Base-by-base conservation (phyloP, 1,139 yeast species). In the Yamadazyma taylorii region DNA sequence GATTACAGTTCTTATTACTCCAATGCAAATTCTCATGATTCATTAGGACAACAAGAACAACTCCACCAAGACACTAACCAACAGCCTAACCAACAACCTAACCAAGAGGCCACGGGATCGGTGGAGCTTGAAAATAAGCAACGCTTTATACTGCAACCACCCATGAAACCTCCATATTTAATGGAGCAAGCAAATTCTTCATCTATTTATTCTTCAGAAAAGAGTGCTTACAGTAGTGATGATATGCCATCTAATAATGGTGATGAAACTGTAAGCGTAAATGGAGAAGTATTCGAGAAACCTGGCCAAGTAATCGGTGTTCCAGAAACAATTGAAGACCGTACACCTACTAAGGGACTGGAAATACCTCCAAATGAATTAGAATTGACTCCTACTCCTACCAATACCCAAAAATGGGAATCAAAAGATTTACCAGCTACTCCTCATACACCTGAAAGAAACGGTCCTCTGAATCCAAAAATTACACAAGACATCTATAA, bases 361-460 rank as follows among this genome's bases (percentile, higher is more conserved):
- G 28, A 25, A 11, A 25, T 25, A 12, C 28, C 28, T 15, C 9
- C 30, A 4, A 19, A 27, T 11, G 30, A 27, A n/a, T 27, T 16
- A 9, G 12, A 9, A 4, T 15, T 10, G 11, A 7, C 30, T 27
- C 30, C 30, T 11, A 27, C 30, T 12, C 30, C 30, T 12, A 16
- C 17, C 10, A 16, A 12, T 4, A 7, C 7, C 16, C 19, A n/a
- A 12, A 12, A 15, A 5, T 12, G 5, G 17, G 8, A 25, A n/a
- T 15, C 30, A 6, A 27, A 27, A 27, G 21, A 19, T 10, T 16
- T 27, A 15, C 30, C 30, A 27, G n/a, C 19, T 8, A 8, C 21
- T 5, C 30, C 30, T 15, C 22, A 22, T 4, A 29, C 36, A 3
- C 36, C 36, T 4, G 17, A 26, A 6, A 25, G 36, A 24, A 24